Conservation (phyloP, 129 eudicot genomes). For the Artemisia annua region DNA sequence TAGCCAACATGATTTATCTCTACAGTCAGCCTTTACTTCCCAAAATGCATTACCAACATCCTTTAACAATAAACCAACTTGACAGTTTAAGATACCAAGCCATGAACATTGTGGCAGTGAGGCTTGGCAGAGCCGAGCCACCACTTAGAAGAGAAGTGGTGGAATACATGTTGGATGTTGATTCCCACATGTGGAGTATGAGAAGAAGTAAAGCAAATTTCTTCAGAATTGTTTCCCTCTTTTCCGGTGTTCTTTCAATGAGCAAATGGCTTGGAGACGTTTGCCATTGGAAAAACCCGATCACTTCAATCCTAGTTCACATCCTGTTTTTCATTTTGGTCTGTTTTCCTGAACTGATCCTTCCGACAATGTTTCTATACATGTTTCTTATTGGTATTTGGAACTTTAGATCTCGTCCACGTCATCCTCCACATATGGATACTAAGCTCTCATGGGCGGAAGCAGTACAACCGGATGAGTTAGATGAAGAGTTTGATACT, state of each 20-base stretch:
- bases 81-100: conserved; percentile 79
- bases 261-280: conserved; percentile 70
- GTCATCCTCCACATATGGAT: conserved; percentile 90
- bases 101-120: conserved; percentile 53
- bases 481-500: conserved; percentile 78
- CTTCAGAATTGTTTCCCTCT: conserved; percentile 52
- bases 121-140: conserved; percentile 71
- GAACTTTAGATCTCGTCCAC: conserved; percentile 64
- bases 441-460: conserved; percentile 75
- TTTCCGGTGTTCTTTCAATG: conserved; percentile 51
- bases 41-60: conserved; percentile 87
- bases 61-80: conserved; percentile 68
- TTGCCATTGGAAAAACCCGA: conserved; percentile 76
- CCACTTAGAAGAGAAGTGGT: conserved; percentile 74
- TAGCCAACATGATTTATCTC: conserved; percentile 73
- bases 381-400: conserved; percentile 68
- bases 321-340: conserved; percentile 58
- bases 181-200: conserved; percentile 93
- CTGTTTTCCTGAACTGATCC: conserved; percentile 63
- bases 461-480: conserved; percentile 59
- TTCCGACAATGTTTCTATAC: conserved; percentile 70
- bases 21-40: conserved; percentile 82
- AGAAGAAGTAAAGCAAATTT: conserved; percentile 84
- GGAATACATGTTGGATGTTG: conserved; percentile 81
- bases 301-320: conserved; percentile 61